Evolutionary conservation across 352 stramenopile species (phyloP).

Genomic region (Plasmopara muralis): DNA sequence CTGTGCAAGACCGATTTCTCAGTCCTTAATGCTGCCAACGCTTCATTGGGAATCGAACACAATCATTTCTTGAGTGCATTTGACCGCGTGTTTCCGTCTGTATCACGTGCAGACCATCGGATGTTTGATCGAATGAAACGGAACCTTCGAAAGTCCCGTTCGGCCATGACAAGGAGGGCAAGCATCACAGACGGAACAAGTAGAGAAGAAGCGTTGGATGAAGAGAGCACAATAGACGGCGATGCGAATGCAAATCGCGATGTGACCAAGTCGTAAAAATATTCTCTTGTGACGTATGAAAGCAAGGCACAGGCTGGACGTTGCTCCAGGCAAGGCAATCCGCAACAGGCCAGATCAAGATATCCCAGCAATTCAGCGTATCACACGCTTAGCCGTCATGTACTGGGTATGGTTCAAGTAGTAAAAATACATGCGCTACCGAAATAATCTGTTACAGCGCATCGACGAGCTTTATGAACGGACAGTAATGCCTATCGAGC

Average conservation of each 20-base stretch:
- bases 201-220: not conserved
- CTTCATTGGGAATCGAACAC: constrained; percentile 52
- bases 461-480: too few species aligned
- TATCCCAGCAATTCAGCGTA: too few species aligned
- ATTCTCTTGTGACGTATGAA: too few species aligned
- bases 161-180: constrained; percentile 18
- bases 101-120: constrained; percentile 75
- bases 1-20: constrained; percentile 70
- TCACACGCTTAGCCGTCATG: too few species aligned
- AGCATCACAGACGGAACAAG: constrained; percentile 4
- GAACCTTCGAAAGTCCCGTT: constrained; percentile 69
- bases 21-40: constrained; percentile 18
- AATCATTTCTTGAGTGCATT: constrained; percentile 71
- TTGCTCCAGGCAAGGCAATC: too few species aligned
- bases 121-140: constrained; percentile 89
- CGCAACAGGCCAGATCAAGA: too few species aligned
- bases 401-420: too few species aligned
- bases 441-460: too few species aligned
- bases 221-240: constrained; percentile 1
- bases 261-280: not conserved
- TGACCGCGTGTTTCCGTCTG: constrained; percentile 75
- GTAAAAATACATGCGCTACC: too few species aligned
- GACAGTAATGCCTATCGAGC: too few species aligned
- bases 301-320: too few species aligned
- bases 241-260: constrained; percentile 6